Evolutionary conservation across 352 stramenopile species (phyloP), one percentile per base, ranked within the genome.

Genomic region (Pythium rhizo-oryzae): DNA sequence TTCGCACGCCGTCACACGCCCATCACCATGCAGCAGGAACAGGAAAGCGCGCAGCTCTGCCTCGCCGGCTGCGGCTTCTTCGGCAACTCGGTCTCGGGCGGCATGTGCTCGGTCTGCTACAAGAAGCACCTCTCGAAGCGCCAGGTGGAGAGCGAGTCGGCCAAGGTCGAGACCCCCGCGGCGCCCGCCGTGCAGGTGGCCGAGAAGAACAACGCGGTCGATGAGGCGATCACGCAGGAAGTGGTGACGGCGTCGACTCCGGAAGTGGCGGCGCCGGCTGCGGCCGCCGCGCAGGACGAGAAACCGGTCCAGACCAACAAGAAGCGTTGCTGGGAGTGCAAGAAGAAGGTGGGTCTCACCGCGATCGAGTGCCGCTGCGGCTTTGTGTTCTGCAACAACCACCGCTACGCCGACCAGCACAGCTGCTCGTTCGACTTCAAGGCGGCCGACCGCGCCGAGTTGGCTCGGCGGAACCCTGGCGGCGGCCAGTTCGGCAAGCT

Each of bases 321-420:
- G 65, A 94, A 93, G 68, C 84, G 88, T 28, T 97, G 91, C 81
- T 97, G 88, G 80, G 83, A 93, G 62, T 97, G 91, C 82, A 94
- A 91, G 77, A 97, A 97, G 77, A 97, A 97, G 74, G 85, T 97
- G 21, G 90, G 91, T 0, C 78, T 97, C 8, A 96, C 89, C 23
- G 91, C 89, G 21, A 93, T 97, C 61, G 87, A 95, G 70, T 97
- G 91, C 73, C 85, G 87, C 51, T 97, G 91, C 63, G 88, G 88
- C 61, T 96, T 87, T 63, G 81, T 97, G 24, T 97, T 93, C 69
- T 97, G 91, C 76, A 89, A 76, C 65, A 75, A 65, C 46, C 91
- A 97, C 74, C 86, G 90, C 12, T 97, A 96, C 71, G 81, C 87
- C 15, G 87, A 97, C 55, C 79, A 96, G 71, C 91, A 97, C 77